These are phyloP conservation scores for Pyronema domesticum DNA, from an alignment of 495 filamentous ascomycete genomes.

Conservation along the genomic window DNA sequence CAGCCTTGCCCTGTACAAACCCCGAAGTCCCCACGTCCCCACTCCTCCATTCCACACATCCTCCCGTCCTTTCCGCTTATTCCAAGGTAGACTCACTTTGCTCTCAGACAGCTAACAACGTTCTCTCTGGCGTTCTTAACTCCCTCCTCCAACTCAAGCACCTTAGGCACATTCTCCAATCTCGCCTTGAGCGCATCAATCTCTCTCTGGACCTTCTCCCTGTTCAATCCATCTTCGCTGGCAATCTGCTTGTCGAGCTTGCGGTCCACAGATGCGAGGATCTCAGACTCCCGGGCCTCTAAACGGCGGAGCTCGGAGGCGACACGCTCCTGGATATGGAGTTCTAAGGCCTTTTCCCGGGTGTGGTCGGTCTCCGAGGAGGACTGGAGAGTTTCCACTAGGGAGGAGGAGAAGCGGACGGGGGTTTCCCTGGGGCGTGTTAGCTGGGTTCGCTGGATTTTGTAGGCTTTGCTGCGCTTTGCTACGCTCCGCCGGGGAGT, in stretches of 20 bases:
- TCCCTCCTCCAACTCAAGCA: conserved; percentile 44
- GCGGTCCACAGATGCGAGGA: conserved; percentile 41
- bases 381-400: conserved; percentile 64
- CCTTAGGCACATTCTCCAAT: conserved; percentile 55
- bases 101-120: conserved; percentile 64
- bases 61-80: conserved; percentile 1
- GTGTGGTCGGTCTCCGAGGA: conserved; percentile 80
- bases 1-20: neutral
- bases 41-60: neutral
- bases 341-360: conserved; percentile 64
- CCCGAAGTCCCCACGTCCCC: neutral
- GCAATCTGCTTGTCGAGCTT: conserved; percentile 8
- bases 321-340: conserved; percentile 77
- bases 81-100: conserved; percentile 33
- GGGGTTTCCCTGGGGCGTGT: conserved; percentile 47
- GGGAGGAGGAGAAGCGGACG: conserved; percentile 67
- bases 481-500: too few relatives aligned
- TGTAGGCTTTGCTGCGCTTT: too few relatives aligned
- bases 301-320: conserved; percentile 63
- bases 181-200: conserved; percentile 55
- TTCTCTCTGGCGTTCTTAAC: conserved; percentile 57
- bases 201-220: conserved; percentile 38
- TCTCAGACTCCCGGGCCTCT: conserved; percentile 35
- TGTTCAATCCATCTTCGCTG: conserved; percentile 13
- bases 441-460: too few relatives aligned